Evolutionary conservation across 2,329 filamentous ascomycete species (phyloP), one percentile per base, ranked within the genome.

Genomic region (Calonectria naviculata): DNA sequence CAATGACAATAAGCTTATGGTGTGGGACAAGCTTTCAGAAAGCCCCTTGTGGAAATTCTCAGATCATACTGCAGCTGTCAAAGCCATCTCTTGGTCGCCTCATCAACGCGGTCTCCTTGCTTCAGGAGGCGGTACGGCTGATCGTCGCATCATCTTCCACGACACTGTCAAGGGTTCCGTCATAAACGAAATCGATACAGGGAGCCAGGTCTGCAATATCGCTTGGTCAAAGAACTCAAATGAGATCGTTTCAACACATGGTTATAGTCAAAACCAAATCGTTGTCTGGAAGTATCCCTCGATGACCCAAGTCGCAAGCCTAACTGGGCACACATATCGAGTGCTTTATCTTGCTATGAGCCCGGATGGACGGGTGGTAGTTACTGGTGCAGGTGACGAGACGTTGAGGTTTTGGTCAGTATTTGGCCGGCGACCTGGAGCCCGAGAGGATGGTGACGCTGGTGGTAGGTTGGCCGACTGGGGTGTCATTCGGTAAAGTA

Each of bases 251-350:
- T 96, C 93, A 62, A 99, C 97, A 1, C 97, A 99, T 80, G 97
- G 97, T 8, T 99, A 98, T 85, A 96, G 93, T 76, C 97, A 99
- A 81, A 98, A 99, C 82, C 97, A 98, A 83, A 98, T 99, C 78
- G 96, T 98, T 42, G 95, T 99, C 67, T 99, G 97, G 97, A 99
- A 99, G 81, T 99, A 99, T 80, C 97, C 97, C 1, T 95, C 93
- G 76, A 98, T 99, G 97, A 95, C 95, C 60, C 97, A 98, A 82
- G 95, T 99, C 10, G 96, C 95, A 46, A 97, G 94, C 76, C 87
- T 99, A 54, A 99, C 97, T 0, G 97, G 97, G 0, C 97, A 99
- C 82, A 99, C 97, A 1, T 98, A 97, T 83, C 93, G 97, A 79
- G 97, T 99, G 15, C 88, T 99, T 4, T 99, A 98, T 82, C 88